Evolutionary conservation across 2,329 filamentous ascomycete genomes (phyloP), one percentile per base, ranked within the genome.

Genomic region (Microcyclospora tardicrescens): DNA sequence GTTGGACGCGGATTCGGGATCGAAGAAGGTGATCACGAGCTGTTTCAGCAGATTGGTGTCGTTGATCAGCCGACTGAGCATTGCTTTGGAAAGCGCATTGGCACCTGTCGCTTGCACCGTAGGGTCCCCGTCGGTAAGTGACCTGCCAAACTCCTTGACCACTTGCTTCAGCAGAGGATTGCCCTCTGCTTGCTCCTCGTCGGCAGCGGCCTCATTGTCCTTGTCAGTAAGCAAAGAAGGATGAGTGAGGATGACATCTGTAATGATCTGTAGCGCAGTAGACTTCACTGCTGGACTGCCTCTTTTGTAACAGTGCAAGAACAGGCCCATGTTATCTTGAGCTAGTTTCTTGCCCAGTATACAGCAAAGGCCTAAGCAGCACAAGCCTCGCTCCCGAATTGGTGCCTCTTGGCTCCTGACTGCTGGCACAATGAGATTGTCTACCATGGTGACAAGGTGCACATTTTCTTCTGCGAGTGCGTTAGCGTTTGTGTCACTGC

Each of bases 371-470:
- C 91, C 91, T 9, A 98, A 66, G 53, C 89, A 96, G 14, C 93
- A 71, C 10, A 98, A 68, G 13, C 91, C 91, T 40, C 85, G 76
- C 62, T 98, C 91, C 44, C 91, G 77, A 33, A 98, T 86, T 1
- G 87, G 85, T 5, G 85, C 84, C 57, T 96, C 87, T 51, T 94
- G 85, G 54, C 83, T 91, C 48, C 89, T 79, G 12, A 98, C 89
- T 19, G 91, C 91, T 6, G 91, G 91, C 2, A 98, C 86, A 33
- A 98, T 84, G 8, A 98, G 73, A 48, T 91, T 96, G 67, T 98
- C 96, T 36, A 98, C 71, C 82, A 96, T 95, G n/a, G 84, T 84
- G 3, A 93, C 84, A n/a, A 96, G 66, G 55, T 93, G 81, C 41
- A 82, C 79, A 57, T 94, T 94, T 49, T 87, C 75, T 61, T 95